A percentile compares a stretch with the other conserved stretches of the same genome.
Conservation (phyloP, 192 early-diverging fungal genomes). For the Gonapodya sp. region DNA sequence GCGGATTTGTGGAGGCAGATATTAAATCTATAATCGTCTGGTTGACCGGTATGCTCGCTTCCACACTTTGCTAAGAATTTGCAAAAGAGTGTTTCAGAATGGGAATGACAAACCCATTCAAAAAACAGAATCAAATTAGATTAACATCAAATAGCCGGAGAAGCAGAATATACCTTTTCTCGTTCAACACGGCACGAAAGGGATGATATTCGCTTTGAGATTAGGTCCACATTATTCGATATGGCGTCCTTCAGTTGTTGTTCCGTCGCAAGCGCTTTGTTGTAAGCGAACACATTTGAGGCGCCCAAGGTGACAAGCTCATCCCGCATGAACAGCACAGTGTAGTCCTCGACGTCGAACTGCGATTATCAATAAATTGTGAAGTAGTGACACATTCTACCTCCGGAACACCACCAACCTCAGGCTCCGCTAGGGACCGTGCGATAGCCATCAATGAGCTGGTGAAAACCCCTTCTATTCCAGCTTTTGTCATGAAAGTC, state of each 20-base stretch:
- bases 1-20: constrained; percentile 77
- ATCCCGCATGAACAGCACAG: constrained; percentile 90
- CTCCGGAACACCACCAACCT: constrained; percentile 26
- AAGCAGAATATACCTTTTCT: constrained; percentile 45
- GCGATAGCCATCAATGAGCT: constrained; percentile 75
- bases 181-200: constrained; percentile 64
- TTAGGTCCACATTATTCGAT: constrained; percentile 56
- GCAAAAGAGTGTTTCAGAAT: neutral
- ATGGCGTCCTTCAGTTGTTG: constrained; percentile 56
- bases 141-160: neutral
- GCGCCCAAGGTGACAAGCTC: constrained; percentile 77
- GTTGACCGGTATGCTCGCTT: constrained; percentile 48
- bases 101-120: neutral
- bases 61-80: constrained; percentile 28
- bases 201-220: constrained; percentile 56
- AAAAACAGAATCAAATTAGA: too few relatives aligned
- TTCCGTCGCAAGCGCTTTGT: constrained; percentile 47
- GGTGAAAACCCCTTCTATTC: constrained; percentile 87
- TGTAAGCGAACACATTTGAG: constrained; percentile 18
- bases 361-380: constrained; percentile 11
- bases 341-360: constrained; percentile 84
- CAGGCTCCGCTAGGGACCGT: constrained; percentile 69
- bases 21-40: constrained; percentile 88
- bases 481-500: constrained; percentile 84
- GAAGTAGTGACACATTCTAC: neutral